phyloP scores from a whole-genome alignment of 768 basidiomycete species.

The Chalciporus sphaerocephalus region DNA sequence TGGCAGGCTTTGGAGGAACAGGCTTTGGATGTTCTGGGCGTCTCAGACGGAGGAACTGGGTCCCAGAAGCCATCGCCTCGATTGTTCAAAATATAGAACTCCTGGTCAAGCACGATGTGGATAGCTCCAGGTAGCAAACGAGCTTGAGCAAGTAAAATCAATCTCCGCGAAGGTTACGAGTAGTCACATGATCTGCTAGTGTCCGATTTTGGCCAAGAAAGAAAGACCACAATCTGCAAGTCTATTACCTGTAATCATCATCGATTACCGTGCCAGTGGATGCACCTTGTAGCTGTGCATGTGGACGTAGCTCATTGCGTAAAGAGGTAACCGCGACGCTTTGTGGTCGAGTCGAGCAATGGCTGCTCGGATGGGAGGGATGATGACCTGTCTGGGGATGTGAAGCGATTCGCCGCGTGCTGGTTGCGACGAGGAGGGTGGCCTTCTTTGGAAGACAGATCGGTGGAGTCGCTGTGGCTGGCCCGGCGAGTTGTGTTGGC shows the following conservation, averaged over 20 bases:
- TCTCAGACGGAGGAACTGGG: conserved; percentile 49
- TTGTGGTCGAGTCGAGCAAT: neutral
- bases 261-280: neutral
- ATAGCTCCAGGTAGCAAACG: neutral
- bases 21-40: conserved; percentile 34
- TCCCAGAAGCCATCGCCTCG: conserved; percentile 40
- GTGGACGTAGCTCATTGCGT: neutral
- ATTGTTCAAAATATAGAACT: neutral
- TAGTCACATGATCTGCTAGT: neutral
- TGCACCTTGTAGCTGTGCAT: neutral
- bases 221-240: neutral
- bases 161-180: neutral
- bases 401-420: neutral
- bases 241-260: neutral
- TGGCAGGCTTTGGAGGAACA: conserved; percentile 26
- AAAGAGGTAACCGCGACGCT: neutral
- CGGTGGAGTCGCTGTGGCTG: conserved; percentile 30
- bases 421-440: neutral
- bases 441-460: conserved; percentile 23
- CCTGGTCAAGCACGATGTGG: too few species aligned
- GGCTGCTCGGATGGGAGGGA: neutral
- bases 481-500: conserved; percentile 14
- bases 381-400: conserved; percentile 1
- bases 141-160: neutral
- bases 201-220: neutral